Percentiles rank a stretch among this genome's conserved stretches.
Evolutionary conservation across 2,329 filamentous ascomycete species (phyloP).

Genomic region (Mariannaea elegans): DNA sequence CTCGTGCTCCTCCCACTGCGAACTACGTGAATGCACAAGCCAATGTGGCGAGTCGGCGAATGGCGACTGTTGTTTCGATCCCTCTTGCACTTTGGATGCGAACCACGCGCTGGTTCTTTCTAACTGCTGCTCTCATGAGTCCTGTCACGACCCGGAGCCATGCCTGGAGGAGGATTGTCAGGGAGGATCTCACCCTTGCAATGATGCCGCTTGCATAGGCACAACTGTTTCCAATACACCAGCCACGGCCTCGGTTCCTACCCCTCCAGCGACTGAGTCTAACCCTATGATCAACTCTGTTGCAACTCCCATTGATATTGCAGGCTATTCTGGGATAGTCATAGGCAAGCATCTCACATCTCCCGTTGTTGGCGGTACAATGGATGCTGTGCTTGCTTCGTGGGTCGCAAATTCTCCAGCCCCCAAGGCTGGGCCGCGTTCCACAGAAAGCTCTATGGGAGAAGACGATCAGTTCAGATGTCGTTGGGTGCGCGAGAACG

Average conservation of each 20-base stretch:
- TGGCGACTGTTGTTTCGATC: conserved; percentile 48
- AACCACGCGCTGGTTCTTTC: conserved; percentile 19
- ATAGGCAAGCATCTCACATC: conserved; percentile 24
- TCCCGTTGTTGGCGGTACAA: conserved; percentile 21
- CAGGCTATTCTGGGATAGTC: neutral
- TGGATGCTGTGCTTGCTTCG: neutral
- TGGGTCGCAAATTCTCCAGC: neutral
- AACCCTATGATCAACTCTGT: conserved; percentile 33
- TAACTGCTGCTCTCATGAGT: conserved; percentile 41
- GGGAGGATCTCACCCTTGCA: conserved; percentile 47
- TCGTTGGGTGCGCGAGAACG: conserved; percentile 43
- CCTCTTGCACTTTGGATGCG: conserved; percentile 43
- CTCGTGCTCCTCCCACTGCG: conserved; percentile 49
- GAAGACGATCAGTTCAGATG: conserved; percentile 43
- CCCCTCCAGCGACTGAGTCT: conserved; percentile 39
- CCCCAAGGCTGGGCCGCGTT: neutral
- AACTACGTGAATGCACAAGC: conserved; percentile 40
- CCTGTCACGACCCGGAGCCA: conserved; percentile 46
- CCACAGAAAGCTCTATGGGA: conserved; percentile 9
- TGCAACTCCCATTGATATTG: conserved; percentile 26
- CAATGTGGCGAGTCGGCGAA: conserved; percentile 37
- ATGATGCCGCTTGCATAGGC: conserved; percentile 45
- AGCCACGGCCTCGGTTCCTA: conserved; percentile 40
- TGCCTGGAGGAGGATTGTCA: conserved; percentile 48
- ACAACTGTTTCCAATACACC: conserved; percentile 39